These are phyloP conservation scores for Fraxinus excelsior DNA, from an alignment of 257 asterid genomes.

Conservation along the genomic window DNA sequence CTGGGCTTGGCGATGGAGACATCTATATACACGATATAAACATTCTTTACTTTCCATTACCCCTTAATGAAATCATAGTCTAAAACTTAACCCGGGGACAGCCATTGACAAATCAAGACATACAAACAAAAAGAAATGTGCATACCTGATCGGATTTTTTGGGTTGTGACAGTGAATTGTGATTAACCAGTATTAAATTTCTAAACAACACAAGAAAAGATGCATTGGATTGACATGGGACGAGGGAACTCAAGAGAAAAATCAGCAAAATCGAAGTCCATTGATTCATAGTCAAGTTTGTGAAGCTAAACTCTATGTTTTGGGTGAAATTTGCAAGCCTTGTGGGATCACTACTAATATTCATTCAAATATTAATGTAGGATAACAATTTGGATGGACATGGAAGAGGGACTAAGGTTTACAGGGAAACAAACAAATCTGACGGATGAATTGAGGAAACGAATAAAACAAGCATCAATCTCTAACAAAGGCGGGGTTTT, in stretches of 20 bases:
- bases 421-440: slow-evolving; percentile 19
- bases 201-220: slow-evolving; percentile 20
- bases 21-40: slow-evolving; percentile 15
- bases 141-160: slow-evolving; percentile 21
- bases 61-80: not conserved
- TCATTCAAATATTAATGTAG: not conserved
- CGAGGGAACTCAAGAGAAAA: slow-evolving; percentile 15
- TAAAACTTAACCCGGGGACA: not conserved
- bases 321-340: not conserved
- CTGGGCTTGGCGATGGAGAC: slow-evolving; percentile 36
- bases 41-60: slow-evolving; percentile 3
- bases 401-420: not conserved
- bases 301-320: slow-evolving; percentile 1
- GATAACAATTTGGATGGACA: slow-evolving; percentile 2
- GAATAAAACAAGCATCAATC: not conserved
- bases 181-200: slow-evolving; percentile 19
- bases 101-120: not conserved
- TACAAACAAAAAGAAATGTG: not conserved
- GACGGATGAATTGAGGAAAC: slow-evolving; percentile 40
- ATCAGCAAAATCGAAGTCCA: slow-evolving; percentile 18
- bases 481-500: not conserved
- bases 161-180: not conserved
- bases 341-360: slow-evolving; percentile 15
- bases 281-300: slow-evolving; percentile 24
- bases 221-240: slow-evolving; percentile 30